Evolutionary conservation across 78 protist species (phyloP).

Genomic region (Dictyostelium firmibasis): DNA sequence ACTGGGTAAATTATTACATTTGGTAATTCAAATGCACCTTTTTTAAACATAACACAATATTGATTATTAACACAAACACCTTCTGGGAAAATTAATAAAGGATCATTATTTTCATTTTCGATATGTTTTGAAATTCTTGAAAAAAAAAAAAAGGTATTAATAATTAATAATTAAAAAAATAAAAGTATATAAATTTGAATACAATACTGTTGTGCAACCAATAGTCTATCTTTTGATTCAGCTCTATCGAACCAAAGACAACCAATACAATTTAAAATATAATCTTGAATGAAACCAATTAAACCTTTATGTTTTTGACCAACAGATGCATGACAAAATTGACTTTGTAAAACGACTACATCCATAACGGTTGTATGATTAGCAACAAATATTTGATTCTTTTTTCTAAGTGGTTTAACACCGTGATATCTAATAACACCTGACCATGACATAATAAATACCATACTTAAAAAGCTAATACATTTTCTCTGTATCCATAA

Average conservation of each 20-base stretch:
- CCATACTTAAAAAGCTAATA: not conserved
- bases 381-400: slow-evolving; percentile 90
- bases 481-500: slow-evolving; percentile 37
- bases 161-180: not conserved
- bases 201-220: slow-evolving; percentile 60
- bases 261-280: slow-evolving; percentile 77
- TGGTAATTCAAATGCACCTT: slow-evolving; percentile 93
- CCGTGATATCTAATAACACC: slow-evolving; percentile 85
- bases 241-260: slow-evolving; percentile 95
- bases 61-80: slow-evolving; percentile 96
- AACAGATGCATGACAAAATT: slow-evolving; percentile 74
- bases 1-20: slow-evolving; percentile 87
- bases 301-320: slow-evolving; percentile 91
- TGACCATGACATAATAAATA: slow-evolving; percentile 83
- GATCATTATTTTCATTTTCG: slow-evolving; percentile 74
- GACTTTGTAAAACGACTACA: slow-evolving; percentile 73
- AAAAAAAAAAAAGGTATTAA: not conserved
- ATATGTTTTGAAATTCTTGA: slow-evolving; percentile 79
- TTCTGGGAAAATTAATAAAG: slow-evolving; percentile 93
- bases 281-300: slow-evolving; percentile 89
- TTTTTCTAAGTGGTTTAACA: slow-evolving; percentile 54
- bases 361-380: slow-evolving; percentile 94
- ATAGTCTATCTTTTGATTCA: slow-evolving; percentile 73
- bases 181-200: not conserved
- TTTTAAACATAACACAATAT: slow-evolving; percentile 92